Evolutionary conservation across 78 protist species (phyloP), one percentile per base, ranked within the genome.

Genomic region (Isochrysis galbana): DNA sequence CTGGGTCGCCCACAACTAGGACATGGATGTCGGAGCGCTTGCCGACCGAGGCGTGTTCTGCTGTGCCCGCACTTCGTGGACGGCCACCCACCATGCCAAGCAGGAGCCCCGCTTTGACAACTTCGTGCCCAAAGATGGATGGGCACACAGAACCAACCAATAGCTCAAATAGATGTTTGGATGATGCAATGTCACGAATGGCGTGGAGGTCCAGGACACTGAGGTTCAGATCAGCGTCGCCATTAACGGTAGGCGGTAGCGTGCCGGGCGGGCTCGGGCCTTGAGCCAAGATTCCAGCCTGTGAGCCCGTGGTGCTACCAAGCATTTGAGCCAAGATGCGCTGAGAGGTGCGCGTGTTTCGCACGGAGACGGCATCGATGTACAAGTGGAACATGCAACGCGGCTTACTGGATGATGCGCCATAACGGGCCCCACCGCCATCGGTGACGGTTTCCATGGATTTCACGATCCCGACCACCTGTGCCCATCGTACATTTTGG

Each of bases 1-100:
- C 99, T 0, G 99, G 99, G 89, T 99, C 99, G 26, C 99, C 99
- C 0, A 98, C 99, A 23, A 99, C 90, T 19, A 98, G 96, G 19
- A 98, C 72, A 93, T 99, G 99, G 1, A 97, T 61, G 88, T 98
- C 99, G 38, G 55, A 21, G 42, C 88, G 88, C 55, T 29, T 32
- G 11, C 39, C 55, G 29, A 44, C 39, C 29, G 0, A 5, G 25
- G 0, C 32, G 23, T 10, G 61, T 38, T 17, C 21, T 0, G 72
- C 32, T 44, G 0, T 1, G 47, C 10, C 32, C 67, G 74, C 21
- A 19, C 7, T 11, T 34, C 82, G 88, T 26, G 47, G 39, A 10
- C 69, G 70, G 23, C 99, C 99, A 17, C 99, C 99, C 46, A 99
- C 97, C 5, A 99, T 94, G 11, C 99, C 92, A n/a, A 99, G 94